phyloP scores from a whole-genome alignment of 441 rosid species.

The Theobroma grandiflorum region DNA sequence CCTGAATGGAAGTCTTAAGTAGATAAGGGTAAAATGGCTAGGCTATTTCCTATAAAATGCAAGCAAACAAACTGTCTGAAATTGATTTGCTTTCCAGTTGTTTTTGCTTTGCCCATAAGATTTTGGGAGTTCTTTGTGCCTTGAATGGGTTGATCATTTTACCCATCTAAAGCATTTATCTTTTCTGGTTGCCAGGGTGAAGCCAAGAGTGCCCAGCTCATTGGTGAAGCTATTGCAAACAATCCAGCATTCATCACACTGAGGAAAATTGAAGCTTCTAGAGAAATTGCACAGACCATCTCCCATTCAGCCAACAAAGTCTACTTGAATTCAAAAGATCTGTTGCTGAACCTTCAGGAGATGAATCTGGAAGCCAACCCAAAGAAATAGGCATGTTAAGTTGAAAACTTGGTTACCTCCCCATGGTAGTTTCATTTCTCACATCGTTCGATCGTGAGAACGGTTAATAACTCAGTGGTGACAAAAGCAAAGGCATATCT shows the following conservation, averaged over 20 bases:
- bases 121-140: neutral
- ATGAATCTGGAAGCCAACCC: slow-evolving; percentile 53
- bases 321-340: slow-evolving; percentile 72
- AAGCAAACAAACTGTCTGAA: neutral
- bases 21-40: neutral
- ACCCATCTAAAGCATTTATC: neutral
- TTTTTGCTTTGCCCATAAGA: neutral
- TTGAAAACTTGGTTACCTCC: neutral
- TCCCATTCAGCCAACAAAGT: slow-evolving; percentile 78
- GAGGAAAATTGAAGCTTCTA: slow-evolving; percentile 89
- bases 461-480: neutral
- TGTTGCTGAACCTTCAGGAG: slow-evolving; percentile 80
- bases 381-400: slow-evolving; percentile 46
- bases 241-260: slow-evolving; percentile 90
- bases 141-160: neutral
- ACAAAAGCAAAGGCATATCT: neutral
- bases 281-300: slow-evolving; percentile 92
- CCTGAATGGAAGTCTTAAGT: neutral
- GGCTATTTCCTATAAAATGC: too few relatives aligned
- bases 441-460: slow-evolving; percentile 12
- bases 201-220: slow-evolving; percentile 92
- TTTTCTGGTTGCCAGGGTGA: slow-evolving; percentile 64
- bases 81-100: neutral
- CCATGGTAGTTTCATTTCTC: slow-evolving; percentile 1
- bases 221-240: slow-evolving; percentile 91